phyloP scores from a whole-genome alignment of 73 alveolate species.

The Tetrahymena malaccensis region DNA sequence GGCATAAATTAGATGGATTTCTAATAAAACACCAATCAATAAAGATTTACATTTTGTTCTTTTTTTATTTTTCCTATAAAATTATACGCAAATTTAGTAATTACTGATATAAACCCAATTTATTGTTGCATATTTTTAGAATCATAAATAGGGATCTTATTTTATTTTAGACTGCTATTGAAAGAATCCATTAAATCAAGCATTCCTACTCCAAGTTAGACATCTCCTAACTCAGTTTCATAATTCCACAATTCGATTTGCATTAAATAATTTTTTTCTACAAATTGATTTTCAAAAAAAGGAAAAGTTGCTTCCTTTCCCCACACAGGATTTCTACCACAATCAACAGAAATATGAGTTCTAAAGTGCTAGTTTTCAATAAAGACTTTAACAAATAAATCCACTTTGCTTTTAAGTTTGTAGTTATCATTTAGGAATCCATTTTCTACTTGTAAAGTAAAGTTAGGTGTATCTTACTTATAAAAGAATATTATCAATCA shows the following conservation, averaged over 20 bases:
- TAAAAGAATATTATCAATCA: neutral
- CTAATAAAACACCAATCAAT: neutral
- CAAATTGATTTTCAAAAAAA: neutral
- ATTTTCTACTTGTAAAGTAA: neutral
- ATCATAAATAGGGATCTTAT: neutral
- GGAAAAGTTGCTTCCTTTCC: neutral
- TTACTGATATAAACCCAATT: neutral
- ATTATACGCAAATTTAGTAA: neutral
- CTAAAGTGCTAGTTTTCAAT: neutral
- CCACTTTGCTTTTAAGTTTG: neutral
- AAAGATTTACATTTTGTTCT: neutral
- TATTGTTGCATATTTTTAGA: neutral
- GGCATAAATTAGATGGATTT: too few relatives aligned
- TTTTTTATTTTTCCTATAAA: neutral
- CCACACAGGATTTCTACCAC: neutral
- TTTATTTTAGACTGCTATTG: neutral
- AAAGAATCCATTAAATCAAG: neutral
- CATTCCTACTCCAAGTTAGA: neutral
- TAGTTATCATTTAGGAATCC: neutral
- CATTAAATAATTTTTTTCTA: neutral
- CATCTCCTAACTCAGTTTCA: neutral
- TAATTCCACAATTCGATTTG: neutral
- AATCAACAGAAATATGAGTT: neutral
- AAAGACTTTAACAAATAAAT: neutral
- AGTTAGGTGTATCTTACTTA: neutral